phyloP scores from a whole-genome alignment of 352 stramenopile genomes.

The Globisporangium recalcitrans region DNA sequence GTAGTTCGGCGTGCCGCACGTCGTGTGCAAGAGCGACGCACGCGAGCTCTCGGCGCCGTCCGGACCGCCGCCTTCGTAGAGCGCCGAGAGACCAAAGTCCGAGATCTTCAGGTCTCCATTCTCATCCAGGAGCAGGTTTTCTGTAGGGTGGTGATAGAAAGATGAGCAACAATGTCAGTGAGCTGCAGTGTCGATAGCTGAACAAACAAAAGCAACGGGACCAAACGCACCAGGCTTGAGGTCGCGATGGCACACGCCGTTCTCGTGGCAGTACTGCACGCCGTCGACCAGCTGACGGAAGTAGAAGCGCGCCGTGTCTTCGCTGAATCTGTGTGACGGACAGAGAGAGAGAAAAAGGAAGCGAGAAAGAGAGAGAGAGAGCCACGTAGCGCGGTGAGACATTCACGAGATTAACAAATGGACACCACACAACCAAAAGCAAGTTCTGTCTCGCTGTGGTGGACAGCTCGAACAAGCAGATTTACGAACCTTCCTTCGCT shows the following conservation, averaged over 20 bases:
- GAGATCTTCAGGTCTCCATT: conserved; percentile 98
- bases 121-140: conserved; percentile 95
- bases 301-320: conserved; percentile 96
- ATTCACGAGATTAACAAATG: neutral
- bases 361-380: conserved; percentile 8
- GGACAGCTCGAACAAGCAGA: neutral
- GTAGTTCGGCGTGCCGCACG: conserved; percentile 97
- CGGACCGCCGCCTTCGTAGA: conserved; percentile 81
- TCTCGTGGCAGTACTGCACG: conserved; percentile 96
- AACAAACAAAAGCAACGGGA: neutral
- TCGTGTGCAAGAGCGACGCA: conserved; percentile 92
- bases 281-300: conserved; percentile 97
- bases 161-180: neutral
- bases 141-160: conserved; percentile 34
- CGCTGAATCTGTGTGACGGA: conserved; percentile 77
- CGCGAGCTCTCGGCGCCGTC: conserved; percentile 82
- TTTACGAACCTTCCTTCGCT: conserved; percentile 74
- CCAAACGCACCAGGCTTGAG: conserved; percentile 86
- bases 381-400: conserved; percentile 16
- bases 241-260: conserved; percentile 96
- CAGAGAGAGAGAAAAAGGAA: neutral
- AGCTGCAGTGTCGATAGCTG: too few relatives aligned
- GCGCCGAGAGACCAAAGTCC: conserved; percentile 97
- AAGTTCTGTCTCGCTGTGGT: neutral
- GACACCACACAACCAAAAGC: neutral